Evolutionary conservation across 2,329 filamentous ascomycete species (phyloP).

Genomic region (Aspergillus awamori): DNA sequence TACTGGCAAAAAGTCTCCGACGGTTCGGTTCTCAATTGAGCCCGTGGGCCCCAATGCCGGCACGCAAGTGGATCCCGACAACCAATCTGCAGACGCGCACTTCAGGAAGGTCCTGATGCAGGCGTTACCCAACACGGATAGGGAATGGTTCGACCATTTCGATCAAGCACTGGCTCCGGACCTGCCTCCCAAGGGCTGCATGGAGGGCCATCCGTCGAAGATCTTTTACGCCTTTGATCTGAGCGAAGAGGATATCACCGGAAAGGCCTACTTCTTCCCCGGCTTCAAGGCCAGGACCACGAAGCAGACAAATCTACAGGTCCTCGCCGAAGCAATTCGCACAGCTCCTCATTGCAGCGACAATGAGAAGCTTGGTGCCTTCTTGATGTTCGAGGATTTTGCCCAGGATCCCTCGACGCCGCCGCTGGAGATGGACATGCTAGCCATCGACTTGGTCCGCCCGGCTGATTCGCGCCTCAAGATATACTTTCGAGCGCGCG

Average conservation of each 20-base stretch:
- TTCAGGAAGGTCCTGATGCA: neutral
- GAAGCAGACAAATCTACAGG: neutral
- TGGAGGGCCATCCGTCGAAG: slow-evolving; percentile 7
- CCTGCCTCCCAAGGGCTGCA: neutral
- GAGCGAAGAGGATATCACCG: neutral
- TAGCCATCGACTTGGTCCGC: slow-evolving; percentile 12
- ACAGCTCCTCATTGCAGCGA: slow-evolving; percentile 3
- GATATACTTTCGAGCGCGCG: slow-evolving; percentile 10
- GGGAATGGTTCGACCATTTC: slow-evolving; percentile 6
- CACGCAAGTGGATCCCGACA: neutral
- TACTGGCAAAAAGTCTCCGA: neutral
- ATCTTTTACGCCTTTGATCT: slow-evolving; percentile 9
- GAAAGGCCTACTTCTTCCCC: slow-evolving; percentile 10
- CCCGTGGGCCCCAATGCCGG: slow-evolving; percentile 1
- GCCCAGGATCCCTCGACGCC: neutral
- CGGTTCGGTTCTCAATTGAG: slow-evolving; percentile 7
- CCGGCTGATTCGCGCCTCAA: slow-evolving; percentile 12
- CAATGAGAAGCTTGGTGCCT: neutral
- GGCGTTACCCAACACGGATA: neutral
- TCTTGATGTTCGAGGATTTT: slow-evolving; percentile 2
- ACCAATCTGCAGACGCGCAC: neutral
- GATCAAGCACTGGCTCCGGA: neutral
- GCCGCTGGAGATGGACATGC: slow-evolving; percentile 6
- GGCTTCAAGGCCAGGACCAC: slow-evolving; percentile 3
- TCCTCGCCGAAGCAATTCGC: neutral